Conservation (phyloP, 2,329 filamentous ascomycete genomes). For the Fusarium verrucosum region DNA sequence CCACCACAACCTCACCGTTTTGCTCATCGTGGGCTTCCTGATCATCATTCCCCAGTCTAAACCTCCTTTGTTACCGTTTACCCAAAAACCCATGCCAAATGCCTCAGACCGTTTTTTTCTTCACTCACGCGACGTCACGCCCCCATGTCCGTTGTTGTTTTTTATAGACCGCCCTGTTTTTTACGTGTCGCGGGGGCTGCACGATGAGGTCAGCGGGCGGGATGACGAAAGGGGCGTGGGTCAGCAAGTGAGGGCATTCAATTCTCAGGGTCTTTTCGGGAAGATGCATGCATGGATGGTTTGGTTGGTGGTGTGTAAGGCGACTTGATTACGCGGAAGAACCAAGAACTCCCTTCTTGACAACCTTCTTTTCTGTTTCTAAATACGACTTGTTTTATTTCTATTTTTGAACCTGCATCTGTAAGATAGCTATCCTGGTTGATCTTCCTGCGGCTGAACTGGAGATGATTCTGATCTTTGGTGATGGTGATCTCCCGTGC, state of each 20-base stretch:
- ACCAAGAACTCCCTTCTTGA: background rate
- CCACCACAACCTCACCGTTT: conserved; percentile 5
- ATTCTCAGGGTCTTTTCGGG: conserved; percentile 23
- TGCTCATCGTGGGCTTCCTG: background rate
- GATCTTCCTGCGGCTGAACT: conserved; percentile 28
- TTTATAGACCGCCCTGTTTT: conserved; percentile 36
- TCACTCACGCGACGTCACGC: conserved; percentile 12
- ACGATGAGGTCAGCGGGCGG: conserved; percentile 46
- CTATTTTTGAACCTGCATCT: conserved; percentile 1
- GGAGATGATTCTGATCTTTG: conserved; percentile 7
- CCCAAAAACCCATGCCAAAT: conserved; percentile 7
- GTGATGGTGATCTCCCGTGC: conserved; percentile 42
- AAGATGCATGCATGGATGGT: no score
- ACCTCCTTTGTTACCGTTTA: conserved; percentile 18
- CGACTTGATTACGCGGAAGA: conserved; percentile 18
- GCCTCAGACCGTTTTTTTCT: conserved; percentile 4
- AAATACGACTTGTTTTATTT: background rate
- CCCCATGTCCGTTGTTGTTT: conserved; percentile 24
- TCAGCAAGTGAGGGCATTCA: conserved; percentile 16
- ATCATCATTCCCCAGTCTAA: conserved; percentile 20
- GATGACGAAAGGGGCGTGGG: conserved; percentile 42
- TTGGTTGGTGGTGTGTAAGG: conserved; percentile 15
- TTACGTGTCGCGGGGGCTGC: conserved; percentile 30
- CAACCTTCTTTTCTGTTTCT: background rate
- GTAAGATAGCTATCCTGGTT: background rate